A percentile compares a stretch with the other conserved stretches of the same genome.
Conservation (phyloP, 768 basidiomycete species). For the Tylopilus sp. region DNA sequence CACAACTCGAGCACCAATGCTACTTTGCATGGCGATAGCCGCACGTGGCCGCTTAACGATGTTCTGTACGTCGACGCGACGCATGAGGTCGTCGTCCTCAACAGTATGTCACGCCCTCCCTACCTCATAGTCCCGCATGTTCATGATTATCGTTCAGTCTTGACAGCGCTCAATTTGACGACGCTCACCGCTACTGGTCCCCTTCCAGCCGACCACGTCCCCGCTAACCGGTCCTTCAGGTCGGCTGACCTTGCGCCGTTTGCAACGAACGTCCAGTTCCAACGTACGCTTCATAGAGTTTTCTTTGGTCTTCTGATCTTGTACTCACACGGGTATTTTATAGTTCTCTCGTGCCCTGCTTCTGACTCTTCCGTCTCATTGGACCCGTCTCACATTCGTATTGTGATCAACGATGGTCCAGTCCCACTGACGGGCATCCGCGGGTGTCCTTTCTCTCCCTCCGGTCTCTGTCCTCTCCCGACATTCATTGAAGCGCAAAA, state of each 20-base stretch:
- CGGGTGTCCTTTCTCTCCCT: constrained; percentile 59
- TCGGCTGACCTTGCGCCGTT: constrained; percentile 81
- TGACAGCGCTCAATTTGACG: constrained; percentile 83
- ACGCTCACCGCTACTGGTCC: constrained; percentile 71
- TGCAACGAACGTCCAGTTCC: constrained; percentile 88
- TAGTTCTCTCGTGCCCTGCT: constrained; percentile 58
- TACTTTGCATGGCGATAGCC: constrained; percentile 65
- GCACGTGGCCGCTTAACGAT: constrained; percentile 69
- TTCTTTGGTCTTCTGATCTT: not conserved
- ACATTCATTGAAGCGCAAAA: constrained; percentile 70
- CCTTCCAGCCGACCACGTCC: constrained; percentile 71
- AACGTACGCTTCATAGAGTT: constrained; percentile 50
- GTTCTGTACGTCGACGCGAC: constrained; percentile 85
- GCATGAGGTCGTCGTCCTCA: constrained; percentile 89
- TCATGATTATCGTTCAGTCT: constrained; percentile 40
- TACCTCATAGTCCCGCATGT: not conserved
- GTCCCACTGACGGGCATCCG: constrained; percentile 74
- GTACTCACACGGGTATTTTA: not conserved
- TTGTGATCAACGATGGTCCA: constrained; percentile 87
- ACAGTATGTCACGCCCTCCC: constrained; percentile 45
- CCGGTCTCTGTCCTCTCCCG: constrained; percentile 71
- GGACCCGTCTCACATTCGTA: constrained; percentile 58
- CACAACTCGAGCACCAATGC: constrained; percentile 85
- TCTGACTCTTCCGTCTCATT: not conserved
- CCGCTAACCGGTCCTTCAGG: constrained; percentile 61